Evolutionary conservation across 176 grass and related monocot genomes (phyloP).

Genomic region (Triticum dicoccoides): DNA sequence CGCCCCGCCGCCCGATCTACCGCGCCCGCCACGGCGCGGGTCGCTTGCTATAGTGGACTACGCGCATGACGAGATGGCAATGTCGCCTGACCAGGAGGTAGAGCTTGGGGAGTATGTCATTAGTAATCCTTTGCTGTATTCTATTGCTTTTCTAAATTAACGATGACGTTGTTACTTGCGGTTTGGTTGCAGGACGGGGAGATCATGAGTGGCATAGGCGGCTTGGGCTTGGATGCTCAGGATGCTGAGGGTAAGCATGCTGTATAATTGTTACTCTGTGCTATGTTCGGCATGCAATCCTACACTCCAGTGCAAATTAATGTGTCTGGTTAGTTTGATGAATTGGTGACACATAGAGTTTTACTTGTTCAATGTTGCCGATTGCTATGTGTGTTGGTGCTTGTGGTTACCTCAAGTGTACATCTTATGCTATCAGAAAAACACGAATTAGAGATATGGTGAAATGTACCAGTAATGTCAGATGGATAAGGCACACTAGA

Average conservation of each 20-base stretch:
- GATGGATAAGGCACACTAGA: background rate
- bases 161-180: conserved; percentile 8
- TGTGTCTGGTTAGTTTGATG: background rate
- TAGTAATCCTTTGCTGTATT: background rate
- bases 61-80: conserved; percentile 74
- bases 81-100: conserved; percentile 84
- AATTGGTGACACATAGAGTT: background rate
- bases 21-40: conserved; percentile 30
- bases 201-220: conserved; percentile 20
- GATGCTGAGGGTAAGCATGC: conserved; percentile 34
- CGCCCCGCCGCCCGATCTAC: conserved; percentile 28
- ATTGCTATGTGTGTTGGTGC: background rate
- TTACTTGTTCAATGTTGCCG: background rate
- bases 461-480: background rate
- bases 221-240: conserved; percentile 19
- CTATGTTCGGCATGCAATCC: background rate
- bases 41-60: conserved; percentile 84
- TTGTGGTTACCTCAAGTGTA: background rate
- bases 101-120: conserved; percentile 38
- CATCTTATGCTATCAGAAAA: background rate
- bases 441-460: background rate
- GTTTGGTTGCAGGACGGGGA: conserved; percentile 57
- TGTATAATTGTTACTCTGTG: background rate
- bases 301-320: conserved; percentile 1
- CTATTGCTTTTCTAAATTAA: conserved; percentile 23